Evolutionary conservation across 352 stramenopile genomes (phyloP).

Genomic region (Globisporangium polare): DNA sequence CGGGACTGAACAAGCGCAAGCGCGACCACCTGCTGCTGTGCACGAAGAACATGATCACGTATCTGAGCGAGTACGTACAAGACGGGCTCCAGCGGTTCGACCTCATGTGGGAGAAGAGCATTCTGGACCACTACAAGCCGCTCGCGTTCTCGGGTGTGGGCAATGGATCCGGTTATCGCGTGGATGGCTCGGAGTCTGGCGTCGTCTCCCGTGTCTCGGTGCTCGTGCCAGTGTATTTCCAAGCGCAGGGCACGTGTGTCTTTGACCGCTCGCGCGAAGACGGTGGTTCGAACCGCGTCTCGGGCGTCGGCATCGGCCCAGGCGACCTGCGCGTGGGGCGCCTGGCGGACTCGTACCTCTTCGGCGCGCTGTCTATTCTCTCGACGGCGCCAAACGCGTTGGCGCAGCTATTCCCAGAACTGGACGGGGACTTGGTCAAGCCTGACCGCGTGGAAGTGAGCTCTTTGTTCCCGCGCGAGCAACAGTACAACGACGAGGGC

Average conservation of each 20-base stretch:
- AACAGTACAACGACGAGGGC: slow-evolving; percentile 88
- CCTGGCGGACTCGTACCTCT: slow-evolving; percentile 75
- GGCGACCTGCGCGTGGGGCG: slow-evolving; percentile 61
- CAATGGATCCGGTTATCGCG: slow-evolving; percentile 60
- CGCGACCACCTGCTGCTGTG: slow-evolving; percentile 73
- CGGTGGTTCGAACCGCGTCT: slow-evolving; percentile 35
- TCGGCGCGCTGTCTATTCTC: slow-evolving; percentile 77
- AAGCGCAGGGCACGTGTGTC: slow-evolving; percentile 71
- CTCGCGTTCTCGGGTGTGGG: slow-evolving; percentile 71
- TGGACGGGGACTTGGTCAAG: slow-evolving; percentile 55
- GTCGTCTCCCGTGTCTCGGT: slow-evolving; percentile 69
- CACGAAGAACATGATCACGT: slow-evolving; percentile 83
- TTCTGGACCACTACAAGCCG: slow-evolving; percentile 77
- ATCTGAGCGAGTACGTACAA: slow-evolving; percentile 82
- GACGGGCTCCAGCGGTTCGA: slow-evolving; percentile 77
- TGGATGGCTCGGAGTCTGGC: slow-evolving; percentile 52
- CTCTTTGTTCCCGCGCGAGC: slow-evolving; percentile 51
- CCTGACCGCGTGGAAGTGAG: slow-evolving; percentile 59
- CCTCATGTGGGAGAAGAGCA: slow-evolving; percentile 80
- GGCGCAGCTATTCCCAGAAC: slow-evolving; percentile 67
- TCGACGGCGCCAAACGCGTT: slow-evolving; percentile 72
- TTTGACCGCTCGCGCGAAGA: slow-evolving; percentile 72
- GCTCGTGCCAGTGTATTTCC: slow-evolving; percentile 75
- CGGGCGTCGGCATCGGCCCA: slow-evolving; percentile 63
- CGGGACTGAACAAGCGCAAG: slow-evolving; percentile 57